Base-by-base conservation (phyloP, 208 protist species). In the Vickermania ingenoplastis region DNA sequence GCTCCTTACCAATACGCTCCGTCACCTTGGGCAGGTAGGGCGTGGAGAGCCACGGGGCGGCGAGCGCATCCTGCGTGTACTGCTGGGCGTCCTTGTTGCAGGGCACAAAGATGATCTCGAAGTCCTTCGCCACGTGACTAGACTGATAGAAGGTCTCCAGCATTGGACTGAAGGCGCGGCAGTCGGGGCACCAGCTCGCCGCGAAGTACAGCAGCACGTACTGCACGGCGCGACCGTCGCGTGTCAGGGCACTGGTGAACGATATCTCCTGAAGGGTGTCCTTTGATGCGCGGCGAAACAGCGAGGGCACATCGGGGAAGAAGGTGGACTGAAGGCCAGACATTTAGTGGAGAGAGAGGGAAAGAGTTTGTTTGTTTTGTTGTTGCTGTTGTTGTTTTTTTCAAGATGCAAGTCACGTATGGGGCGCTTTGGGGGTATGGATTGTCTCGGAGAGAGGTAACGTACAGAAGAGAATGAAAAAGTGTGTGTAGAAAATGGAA, bases 131-230 rank as follows among this genome's bases (percentile, higher is more conserved):
- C 23, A 72, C 57, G 26, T 65, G 53, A 61, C 78, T 68, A 3
- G 51, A 59, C 24, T 78, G 66, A 60, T 87, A 88, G 58, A 84
- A 80, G 31, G 76, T 63, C 7, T 71, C 74, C 0, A 95, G 73
- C 54, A 71, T 27, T 22, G 83, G 89, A 0, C 84, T 92, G 59
- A 93, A 89, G 48, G 67, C 56, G 60, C 81, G 77, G 63, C 89
- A 93, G 7, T 81, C 78, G 14, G 82, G 84, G 65, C 79, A 87
- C 75, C 83, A 91, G 72, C 88, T 78, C 22, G 89, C 86, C 14
- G 77, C 73, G 62, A 95, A 92, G 73, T 91, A 93, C 3, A 91
- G 52, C 0, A 88, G 36, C 0, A 91, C 59, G 53, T 83, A 83
- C 50, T 59, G 60, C 30, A 85, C 84, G 7, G 66, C 73, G 2